A percentile compares a stretch with the other conserved stretches of the same genome.
Conservation (phyloP, 1,139 yeast genomes). For the Debaryomyces robertsiae region DNA sequence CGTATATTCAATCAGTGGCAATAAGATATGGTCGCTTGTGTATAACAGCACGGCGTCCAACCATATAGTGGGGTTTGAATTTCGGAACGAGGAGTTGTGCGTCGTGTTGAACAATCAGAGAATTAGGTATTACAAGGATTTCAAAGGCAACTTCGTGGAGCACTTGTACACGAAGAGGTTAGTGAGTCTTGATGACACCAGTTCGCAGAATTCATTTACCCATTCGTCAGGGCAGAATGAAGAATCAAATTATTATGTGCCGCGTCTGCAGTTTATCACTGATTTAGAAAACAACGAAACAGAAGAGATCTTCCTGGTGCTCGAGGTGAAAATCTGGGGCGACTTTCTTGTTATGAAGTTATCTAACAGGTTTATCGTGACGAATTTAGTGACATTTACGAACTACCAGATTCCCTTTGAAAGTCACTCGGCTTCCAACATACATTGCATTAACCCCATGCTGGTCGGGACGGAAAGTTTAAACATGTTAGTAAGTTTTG, state of each 20-base stretch:
- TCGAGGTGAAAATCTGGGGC: constrained; percentile 27
- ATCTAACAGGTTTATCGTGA: constrained; percentile 29
- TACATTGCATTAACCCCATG: constrained; percentile 19
- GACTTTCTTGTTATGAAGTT: constrained; percentile 36
- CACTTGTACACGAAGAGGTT: constrained; percentile 37
- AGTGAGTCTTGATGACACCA: constrained; percentile 36
- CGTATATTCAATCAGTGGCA: constrained; percentile 58
- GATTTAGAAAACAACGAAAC: constrained; percentile 36
- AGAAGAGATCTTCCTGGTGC: constrained; percentile 34
- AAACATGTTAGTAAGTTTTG: constrained; percentile 30
- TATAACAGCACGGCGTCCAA: constrained; percentile 56
- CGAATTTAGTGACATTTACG: constrained; percentile 27
- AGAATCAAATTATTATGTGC: not conserved
- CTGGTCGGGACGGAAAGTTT: constrained; percentile 15
- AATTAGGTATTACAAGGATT: constrained; percentile 67
- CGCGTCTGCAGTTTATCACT: constrained; percentile 23
- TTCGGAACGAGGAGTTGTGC: constrained; percentile 59
- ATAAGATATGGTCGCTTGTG: constrained; percentile 46
- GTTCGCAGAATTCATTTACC: constrained; percentile 25
- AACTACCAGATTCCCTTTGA: constrained; percentile 33
- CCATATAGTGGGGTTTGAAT: constrained; percentile 59
- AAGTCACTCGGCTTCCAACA: constrained; percentile 19
- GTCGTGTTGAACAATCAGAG: constrained; percentile 60
- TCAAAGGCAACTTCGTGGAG: constrained; percentile 67
- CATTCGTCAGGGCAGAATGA: constrained; percentile 5